phyloP scores from a whole-genome alignment of 768 basidiomycete genomes.

The Trametes cinnabarina region DNA sequence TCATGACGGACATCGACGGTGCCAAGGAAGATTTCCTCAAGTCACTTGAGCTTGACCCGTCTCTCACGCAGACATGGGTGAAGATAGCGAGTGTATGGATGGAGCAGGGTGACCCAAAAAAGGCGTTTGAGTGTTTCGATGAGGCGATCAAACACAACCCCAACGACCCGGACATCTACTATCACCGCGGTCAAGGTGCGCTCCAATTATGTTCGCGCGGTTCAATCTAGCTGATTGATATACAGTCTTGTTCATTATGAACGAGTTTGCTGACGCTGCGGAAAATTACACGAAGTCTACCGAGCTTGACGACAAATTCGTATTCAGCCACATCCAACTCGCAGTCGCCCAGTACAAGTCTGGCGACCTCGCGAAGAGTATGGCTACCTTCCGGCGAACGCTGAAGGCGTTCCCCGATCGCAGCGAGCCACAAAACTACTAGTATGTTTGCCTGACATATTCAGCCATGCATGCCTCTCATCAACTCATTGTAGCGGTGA shows the following conservation, averaged over 20 bases:
- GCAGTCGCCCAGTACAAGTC: conserved; percentile 97
- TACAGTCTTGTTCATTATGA: conserved; percentile 91
- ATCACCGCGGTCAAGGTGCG: conserved; percentile 95
- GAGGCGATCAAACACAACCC: conserved; percentile 80
- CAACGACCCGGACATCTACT: conserved; percentile 93
- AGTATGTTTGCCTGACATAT: conserved; percentile 56
- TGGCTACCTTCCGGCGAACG: conserved; percentile 88
- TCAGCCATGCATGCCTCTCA: too few species aligned
- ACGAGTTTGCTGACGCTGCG: conserved; percentile 81
- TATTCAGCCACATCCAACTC: conserved; percentile 96
- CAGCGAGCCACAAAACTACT: conserved; percentile 93
- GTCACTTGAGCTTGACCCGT: conserved; percentile 63
- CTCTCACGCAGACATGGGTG: conserved; percentile 84
- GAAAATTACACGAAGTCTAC: conserved; percentile 89
- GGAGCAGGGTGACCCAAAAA: conserved; percentile 83
- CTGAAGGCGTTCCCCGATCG: conserved; percentile 81
- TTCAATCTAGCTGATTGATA: not conserved
- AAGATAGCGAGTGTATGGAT: conserved; percentile 97
- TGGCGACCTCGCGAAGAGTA: conserved; percentile 71
- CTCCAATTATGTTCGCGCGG: not conserved
- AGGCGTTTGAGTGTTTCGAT: conserved; percentile 90
- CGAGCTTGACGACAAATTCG: conserved; percentile 82
- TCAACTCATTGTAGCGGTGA: conserved; percentile 65
- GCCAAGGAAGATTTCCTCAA: conserved; percentile 83
- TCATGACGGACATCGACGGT: conserved; percentile 77